These are phyloP conservation scores for Carallia brachiata DNA, from an alignment of 345 rosid species.

Conservation along the genomic window DNA sequence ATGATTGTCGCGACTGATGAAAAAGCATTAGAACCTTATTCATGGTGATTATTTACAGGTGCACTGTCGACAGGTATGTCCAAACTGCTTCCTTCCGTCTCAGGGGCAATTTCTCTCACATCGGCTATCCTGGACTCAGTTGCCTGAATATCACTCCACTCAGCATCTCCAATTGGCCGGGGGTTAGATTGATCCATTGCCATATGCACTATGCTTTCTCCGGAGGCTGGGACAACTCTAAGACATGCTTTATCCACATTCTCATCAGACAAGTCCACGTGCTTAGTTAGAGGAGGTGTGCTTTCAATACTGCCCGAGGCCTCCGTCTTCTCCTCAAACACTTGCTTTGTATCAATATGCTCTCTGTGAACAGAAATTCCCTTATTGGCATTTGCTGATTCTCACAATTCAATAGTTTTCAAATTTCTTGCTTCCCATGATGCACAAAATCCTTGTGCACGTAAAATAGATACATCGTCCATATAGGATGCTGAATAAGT, in stretches of 20 bases:
- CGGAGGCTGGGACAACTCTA: conserved; percentile 49
- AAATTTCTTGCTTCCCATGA: too few relatives aligned
- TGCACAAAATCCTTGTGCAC: too few relatives aligned
- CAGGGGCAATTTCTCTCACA: conserved; percentile 71
- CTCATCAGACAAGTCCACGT: conserved; percentile 68
- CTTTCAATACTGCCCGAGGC: conserved; percentile 41
- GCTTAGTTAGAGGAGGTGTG: conserved; percentile 56
- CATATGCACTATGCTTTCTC: conserved; percentile 61
- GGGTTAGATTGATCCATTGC: conserved; percentile 53
- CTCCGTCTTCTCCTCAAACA: conserved; percentile 55
- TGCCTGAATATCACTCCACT: conserved; percentile 93
- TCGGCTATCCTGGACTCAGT: conserved; percentile 75
- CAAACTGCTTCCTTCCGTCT: conserved; percentile 61
- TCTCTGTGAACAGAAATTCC: conserved; percentile 43
- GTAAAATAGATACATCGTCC: too few relatives aligned
- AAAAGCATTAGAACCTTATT: conserved; percentile 39
- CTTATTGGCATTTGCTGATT: too few relatives aligned
- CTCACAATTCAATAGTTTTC: too few relatives aligned
- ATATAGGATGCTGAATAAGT: too few relatives aligned
- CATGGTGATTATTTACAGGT: conserved; percentile 43
- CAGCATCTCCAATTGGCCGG: conserved; percentile 58
- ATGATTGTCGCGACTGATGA: conserved; percentile 52
- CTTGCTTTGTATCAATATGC: conserved; percentile 74
- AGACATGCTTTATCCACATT: conserved; percentile 88
- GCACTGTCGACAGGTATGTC: conserved; percentile 68